These are phyloP conservation scores for Boletus subcaerulescens DNA, from an alignment of 768 basidiomycete species.

Conservation along the genomic window DNA sequence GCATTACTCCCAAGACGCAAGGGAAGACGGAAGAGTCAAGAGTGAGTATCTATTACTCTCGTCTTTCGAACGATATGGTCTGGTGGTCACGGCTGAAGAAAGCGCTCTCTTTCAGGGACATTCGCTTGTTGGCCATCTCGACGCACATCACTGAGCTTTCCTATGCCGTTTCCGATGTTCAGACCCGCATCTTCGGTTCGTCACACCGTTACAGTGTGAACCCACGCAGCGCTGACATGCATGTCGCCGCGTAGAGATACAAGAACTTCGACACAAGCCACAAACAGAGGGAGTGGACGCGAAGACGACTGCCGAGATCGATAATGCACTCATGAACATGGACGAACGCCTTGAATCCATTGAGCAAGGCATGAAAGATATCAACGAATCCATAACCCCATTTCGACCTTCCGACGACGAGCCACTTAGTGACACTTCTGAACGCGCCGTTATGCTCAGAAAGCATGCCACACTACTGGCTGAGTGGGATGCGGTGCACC, in stretches of 20 bases:
- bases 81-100: conserved; percentile 28
- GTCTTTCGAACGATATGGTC: conserved; percentile 20
- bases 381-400: conserved; percentile 65
- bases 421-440: conserved; percentile 42
- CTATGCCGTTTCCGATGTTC: conserved; percentile 84
- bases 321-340: conserved; percentile 74
- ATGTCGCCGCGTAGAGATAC: conserved; percentile 60
- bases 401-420: conserved; percentile 48
- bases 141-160: conserved; percentile 86
- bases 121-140: conserved; percentile 73
- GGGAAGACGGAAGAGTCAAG: conserved; percentile 58
- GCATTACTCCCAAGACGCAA: conserved; percentile 40
- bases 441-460: conserved; percentile 48
- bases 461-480: conserved; percentile 70
- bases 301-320: conserved; percentile 67
- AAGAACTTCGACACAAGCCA: conserved; percentile 88
- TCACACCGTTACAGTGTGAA: conserved; percentile 3
- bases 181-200: conserved; percentile 86
- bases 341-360: conserved; percentile 77
- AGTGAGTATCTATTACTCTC: conserved; percentile 48
- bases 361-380: conserved; percentile 64
- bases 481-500: conserved; percentile 82
- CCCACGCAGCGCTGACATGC: conserved; percentile 10
- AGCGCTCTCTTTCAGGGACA: conserved; percentile 49
- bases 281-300: conserved; percentile 54